Conservation (phyloP, 345 rosid genomes). For the Toxicodendron radicans region DNA sequence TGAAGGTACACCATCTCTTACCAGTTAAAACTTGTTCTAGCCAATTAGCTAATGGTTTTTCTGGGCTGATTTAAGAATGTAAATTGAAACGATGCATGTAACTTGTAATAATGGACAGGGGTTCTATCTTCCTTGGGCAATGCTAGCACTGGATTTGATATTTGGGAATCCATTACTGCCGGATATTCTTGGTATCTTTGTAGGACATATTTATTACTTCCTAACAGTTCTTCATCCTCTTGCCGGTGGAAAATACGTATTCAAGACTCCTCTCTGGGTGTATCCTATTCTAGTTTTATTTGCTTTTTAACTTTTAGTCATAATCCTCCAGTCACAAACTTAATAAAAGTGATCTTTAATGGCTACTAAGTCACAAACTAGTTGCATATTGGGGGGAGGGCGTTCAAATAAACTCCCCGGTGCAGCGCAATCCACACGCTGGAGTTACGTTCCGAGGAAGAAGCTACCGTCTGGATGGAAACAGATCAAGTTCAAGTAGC, state of each 20-base stretch:
- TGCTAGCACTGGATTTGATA: slow-evolving; percentile 58
- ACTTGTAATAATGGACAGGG: slow-evolving; percentile 33
- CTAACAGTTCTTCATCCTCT: slow-evolving; percentile 72
- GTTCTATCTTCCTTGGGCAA: slow-evolving; percentile 69
- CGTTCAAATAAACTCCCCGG: slow-evolving; percentile 47
- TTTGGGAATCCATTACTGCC: slow-evolving; percentile 56
- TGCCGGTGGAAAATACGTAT: slow-evolving; percentile 45
- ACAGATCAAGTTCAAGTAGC: background rate
- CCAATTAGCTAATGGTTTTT: background rate
- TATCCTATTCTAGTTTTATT: slow-evolving; percentile 40
- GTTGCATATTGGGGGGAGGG: slow-evolving; percentile 59
- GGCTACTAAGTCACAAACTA: slow-evolving; percentile 38
- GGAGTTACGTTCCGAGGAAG: slow-evolving; percentile 53
- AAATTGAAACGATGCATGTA: background rate
- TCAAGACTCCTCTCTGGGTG: slow-evolving; percentile 70
- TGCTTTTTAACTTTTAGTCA: too few relatives aligned
- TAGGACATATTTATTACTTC: slow-evolving; percentile 62
- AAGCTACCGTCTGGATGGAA: slow-evolving; percentile 39
- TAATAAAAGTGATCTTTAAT: slow-evolving; percentile 20
- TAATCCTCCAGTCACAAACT: background rate
- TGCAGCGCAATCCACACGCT: slow-evolving; percentile 37
- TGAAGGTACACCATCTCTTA: slow-evolving; percentile 40
- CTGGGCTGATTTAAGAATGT: background rate
- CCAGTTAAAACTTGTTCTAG: background rate
- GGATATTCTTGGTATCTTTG: slow-evolving; percentile 60